Percentiles rank a stretch among this genome's conserved stretches.
These are phyloP conservation scores for Suhomyces yuchorum DNA, from an alignment of 1,139 yeast species.

Conservation along the genomic window DNA sequence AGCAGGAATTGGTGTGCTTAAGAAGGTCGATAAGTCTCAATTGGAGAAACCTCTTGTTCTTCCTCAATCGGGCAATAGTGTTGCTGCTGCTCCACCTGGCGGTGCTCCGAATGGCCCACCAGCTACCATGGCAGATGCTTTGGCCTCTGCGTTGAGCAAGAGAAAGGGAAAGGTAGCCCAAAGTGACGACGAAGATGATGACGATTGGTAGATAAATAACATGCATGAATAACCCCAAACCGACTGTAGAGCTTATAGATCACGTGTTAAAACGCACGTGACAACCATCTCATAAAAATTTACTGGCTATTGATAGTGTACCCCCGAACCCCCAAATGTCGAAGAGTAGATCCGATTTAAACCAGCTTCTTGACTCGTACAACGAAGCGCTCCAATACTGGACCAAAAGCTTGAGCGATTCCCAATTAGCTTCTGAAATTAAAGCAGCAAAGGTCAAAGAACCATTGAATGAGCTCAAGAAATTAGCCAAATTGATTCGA, in stretches of 20 bases:
- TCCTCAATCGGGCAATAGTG: slow-evolving; percentile 63
- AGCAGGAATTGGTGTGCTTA: slow-evolving; percentile 68
- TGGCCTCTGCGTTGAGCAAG: slow-evolving; percentile 80
- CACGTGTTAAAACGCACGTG: slow-evolving; percentile 1
- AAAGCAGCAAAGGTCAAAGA: slow-evolving; percentile 39
- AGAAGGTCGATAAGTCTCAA: slow-evolving; percentile 79
- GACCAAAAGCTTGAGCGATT: slow-evolving; percentile 22
- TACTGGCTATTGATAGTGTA: neutral
- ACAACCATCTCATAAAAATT: slow-evolving; percentile 4
- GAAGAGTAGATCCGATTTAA: slow-evolving; percentile 24
- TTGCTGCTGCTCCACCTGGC: slow-evolving; percentile 25
- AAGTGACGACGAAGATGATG: slow-evolving; percentile 86
- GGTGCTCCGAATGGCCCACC: slow-evolving; percentile 52
- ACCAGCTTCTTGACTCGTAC: slow-evolving; percentile 32
- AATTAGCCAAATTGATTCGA: slow-evolving; percentile 59
- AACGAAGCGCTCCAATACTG: slow-evolving; percentile 40
- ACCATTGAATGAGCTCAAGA: slow-evolving; percentile 59
- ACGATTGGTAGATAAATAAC: slow-evolving; percentile 51
- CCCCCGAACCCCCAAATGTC: slow-evolving; percentile 12
- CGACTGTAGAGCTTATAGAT: neutral
- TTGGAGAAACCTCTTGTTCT: slow-evolving; percentile 76
- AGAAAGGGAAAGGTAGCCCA: slow-evolving; percentile 82
- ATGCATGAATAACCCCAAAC: neutral
- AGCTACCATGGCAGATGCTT: slow-evolving; percentile 76
- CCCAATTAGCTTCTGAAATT: slow-evolving; percentile 16